A percentile compares a stretch with the other conserved stretches of the same genome.
Evolutionary conservation across 148 eudicot species (phyloP).

Genomic region (Vaccinium vitisidaea): DNA sequence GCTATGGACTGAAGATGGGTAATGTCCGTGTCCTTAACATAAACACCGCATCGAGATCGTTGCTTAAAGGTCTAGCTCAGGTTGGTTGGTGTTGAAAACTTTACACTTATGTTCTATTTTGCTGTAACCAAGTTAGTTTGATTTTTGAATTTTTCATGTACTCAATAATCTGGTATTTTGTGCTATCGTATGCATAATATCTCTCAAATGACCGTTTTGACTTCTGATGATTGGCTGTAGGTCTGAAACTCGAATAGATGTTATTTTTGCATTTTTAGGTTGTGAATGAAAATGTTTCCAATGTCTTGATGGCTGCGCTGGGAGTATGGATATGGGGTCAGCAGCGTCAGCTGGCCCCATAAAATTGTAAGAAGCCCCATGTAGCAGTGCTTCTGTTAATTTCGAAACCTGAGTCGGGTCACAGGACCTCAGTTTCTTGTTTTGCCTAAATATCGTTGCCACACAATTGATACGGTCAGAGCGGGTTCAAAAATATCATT

Average conservation of each 20-base stretch:
- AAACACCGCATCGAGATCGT: conserved; percentile 81
- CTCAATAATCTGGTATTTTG: not conserved
- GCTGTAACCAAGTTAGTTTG: not conserved
- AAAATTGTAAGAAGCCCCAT: not conserved
- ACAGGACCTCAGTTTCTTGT: not conserved
- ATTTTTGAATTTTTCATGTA: not conserved
- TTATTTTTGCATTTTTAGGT: not conserved
- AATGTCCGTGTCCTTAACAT: conserved; percentile 87
- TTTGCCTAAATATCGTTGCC: not conserved
- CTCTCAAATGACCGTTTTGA: not conserved
- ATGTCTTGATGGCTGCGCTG: not conserved
- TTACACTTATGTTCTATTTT: not conserved
- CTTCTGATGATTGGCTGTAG: not conserved
- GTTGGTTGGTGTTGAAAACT: conserved; percentile 35
- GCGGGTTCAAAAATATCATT: too few species aligned
- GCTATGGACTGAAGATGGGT: conserved; percentile 93
- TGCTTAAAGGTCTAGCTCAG: conserved; percentile 91
- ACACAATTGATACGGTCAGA: too few species aligned
- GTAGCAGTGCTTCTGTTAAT: not conserved
- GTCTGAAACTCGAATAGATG: not conserved
- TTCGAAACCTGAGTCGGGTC: not conserved
- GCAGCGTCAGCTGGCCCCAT: not conserved
- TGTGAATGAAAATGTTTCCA: not conserved
- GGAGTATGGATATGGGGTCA: not conserved
- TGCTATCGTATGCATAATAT: conserved; percentile 51